Conservation (phyloP, 345 rosid species). For the Gossypium mustelinum region DNA sequence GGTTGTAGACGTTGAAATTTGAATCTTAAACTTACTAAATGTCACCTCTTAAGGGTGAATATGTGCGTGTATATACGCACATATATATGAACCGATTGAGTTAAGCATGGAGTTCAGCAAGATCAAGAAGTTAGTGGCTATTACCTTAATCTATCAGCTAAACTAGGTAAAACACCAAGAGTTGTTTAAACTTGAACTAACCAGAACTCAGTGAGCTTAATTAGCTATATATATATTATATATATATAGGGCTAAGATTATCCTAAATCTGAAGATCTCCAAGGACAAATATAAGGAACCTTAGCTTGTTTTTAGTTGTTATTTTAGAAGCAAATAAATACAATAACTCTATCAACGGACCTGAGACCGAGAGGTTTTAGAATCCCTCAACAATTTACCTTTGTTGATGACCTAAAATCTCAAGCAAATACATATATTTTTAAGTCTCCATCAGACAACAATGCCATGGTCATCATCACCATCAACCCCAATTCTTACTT, state of each 20-base stretch:
- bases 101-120: too few relatives aligned
- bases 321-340: neutral
- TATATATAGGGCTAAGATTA: too few relatives aligned
- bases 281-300: neutral
- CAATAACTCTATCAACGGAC: neutral
- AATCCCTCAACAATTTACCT: neutral
- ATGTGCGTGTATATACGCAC: too few relatives aligned
- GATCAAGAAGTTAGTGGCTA: neutral
- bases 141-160: neutral
- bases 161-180: neutral
- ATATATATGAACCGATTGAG: too few relatives aligned
- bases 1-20: too few relatives aligned
- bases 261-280: neutral
- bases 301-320: neutral
- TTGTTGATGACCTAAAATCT: neutral
- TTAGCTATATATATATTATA: too few relatives aligned
- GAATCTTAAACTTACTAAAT: too few relatives aligned
- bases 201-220: too few relatives aligned
- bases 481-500: neutral
- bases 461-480: neutral
- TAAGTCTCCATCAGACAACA: neutral
- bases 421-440: neutral
- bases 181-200: neutral
- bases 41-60: too few relatives aligned
- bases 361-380: neutral